Evolutionary conservation across 306 rosid species (phyloP), one percentile per base, ranked within the genome.

Genomic region (Lathyrus aphaca): DNA sequence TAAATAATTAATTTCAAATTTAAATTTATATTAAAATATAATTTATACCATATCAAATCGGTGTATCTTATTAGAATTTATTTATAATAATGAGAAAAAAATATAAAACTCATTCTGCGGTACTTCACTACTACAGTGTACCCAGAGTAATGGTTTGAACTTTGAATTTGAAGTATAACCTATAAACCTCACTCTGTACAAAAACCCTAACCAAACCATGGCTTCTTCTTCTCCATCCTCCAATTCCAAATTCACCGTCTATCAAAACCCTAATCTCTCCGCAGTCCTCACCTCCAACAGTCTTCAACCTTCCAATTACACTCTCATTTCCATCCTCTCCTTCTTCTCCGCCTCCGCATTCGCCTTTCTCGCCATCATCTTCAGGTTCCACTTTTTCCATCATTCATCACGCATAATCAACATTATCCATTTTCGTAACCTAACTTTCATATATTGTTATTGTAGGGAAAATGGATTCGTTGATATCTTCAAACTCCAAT

Each of bases 271-370:
- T 68, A 55, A 88, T 3, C 73, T 91, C 10, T 94, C 97, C 5
- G 88, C 95, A 3, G 92, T 87, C 13, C 92, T 94, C 48, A 94
- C 96, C 23, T 80, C 95, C 75, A 86, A 68, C 62, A 91, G 99
- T 61, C 71, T 91, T 53, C 96, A 77, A 10, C 97, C 97, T 78
- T 82, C 96, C 21, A 86, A 79, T 27, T 77, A 75, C 77, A 74
- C 91, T 9, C 64, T 87, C 78, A 69, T 88, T 38, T 81, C 80
- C 68, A 69, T 80, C 81, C 56, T 85, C 72, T 88, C 80, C 27
- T 78, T 91, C 87, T 86, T 87, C 75, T 80, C 87, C 39, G 86
- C 81, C 56, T 82, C 96, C 23, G 85, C 92, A 50, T 74, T 86
- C 68, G 83, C 84, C 66, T 80, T 91, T 74, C 81, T 91, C 71